Evolutionary conservation across 2,329 filamentous ascomycete species (phyloP).

Genomic region (Penicillium digitatum): DNA sequence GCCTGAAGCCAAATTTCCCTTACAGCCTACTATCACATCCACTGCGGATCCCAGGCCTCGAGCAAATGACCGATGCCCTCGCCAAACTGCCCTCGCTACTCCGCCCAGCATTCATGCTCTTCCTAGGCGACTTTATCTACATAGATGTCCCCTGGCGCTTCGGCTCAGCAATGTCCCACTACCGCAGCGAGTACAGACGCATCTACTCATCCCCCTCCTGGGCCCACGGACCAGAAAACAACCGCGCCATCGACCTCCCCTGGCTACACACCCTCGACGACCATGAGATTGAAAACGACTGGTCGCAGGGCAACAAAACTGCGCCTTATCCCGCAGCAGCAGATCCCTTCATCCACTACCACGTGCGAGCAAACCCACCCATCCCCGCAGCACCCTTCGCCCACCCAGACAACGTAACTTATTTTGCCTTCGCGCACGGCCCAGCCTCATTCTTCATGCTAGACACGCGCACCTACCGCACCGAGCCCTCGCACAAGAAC

Average conservation of each 20-base stretch:
- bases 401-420: conserved; percentile 63
- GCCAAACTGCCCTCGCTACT: conserved; percentile 60
- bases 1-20: conserved; percentile 85
- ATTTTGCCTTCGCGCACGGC: conserved; percentile 84
- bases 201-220: conserved; percentile 96
- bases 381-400: conserved; percentile 47
- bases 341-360: conserved; percentile 83
- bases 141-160: conserved; percentile 77
- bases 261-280: conserved; percentile 98
- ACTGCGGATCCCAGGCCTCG: conserved; percentile 75
- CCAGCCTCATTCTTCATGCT: conserved; percentile 93
- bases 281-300: conserved; percentile 94
- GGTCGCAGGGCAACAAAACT: conserved; percentile 70
- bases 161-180: conserved; percentile 68
- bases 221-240: conserved; percentile 57
- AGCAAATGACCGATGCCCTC: conserved; percentile 68
- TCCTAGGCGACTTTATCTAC: conserved; percentile 50
- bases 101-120: conserved; percentile 56
- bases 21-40: conserved; percentile 83
- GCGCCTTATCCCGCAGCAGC: conserved; percentile 75
- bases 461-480: conserved; percentile 85
- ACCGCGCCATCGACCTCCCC: conserved; percentile 63
- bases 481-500: conserved; percentile 44
- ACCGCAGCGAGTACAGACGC: conserved; percentile 86
- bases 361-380: conserved; percentile 79